Base-by-base conservation (phyloP, 2,329 filamentous ascomycete genomes). In the Seiridium unicorne region DNA sequence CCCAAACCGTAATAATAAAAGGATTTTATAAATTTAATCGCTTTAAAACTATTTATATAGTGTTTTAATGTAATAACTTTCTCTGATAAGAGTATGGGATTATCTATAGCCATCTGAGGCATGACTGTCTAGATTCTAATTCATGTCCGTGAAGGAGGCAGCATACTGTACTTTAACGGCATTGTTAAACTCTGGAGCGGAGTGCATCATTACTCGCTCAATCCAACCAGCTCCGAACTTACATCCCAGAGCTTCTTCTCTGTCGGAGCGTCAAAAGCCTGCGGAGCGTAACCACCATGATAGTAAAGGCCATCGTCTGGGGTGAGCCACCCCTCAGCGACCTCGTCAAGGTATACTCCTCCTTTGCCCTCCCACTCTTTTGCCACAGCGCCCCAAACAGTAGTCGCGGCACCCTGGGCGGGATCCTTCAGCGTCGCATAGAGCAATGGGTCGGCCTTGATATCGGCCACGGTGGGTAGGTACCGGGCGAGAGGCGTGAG, bases 351-450 rank as follows among this genome's bases (percentile, higher is more conserved):
- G 42, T 61, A 81, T 60, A 69, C 67, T 2, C 78, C 79, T 5
- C 78, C 79, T 61, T 73, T 76, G 9, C 69, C 73, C 63, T 79
- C 73, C 66, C 71, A 75, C 44, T 74, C 73, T 57, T 71, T 72
- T 2, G 64, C 70, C 4, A 79, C 56, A 1, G 76, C 78, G 0
- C 74, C 78, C 70, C 72, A 79, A 2, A 79, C 72, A 2, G 70
- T 73, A 31, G 79, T 81, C 3, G 79, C 74, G 49, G 79, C 79
- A 4, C 80, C 80, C 64, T 81, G 79, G 36, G 72, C 73, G 3
- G 73, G 55, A 60, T 60, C 70, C 68, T 76, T 76, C 61, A 72
- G 54, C 18, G 35, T 10, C 31, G n/a, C 44, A 35, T 34, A 54
- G 18, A 61, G 44, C 34, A 9, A 60, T 38, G 40, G 57, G 18